Evolutionary conservation across 2,329 filamentous ascomycete genomes (phyloP).

Genomic region (Fusarium sp.): DNA sequence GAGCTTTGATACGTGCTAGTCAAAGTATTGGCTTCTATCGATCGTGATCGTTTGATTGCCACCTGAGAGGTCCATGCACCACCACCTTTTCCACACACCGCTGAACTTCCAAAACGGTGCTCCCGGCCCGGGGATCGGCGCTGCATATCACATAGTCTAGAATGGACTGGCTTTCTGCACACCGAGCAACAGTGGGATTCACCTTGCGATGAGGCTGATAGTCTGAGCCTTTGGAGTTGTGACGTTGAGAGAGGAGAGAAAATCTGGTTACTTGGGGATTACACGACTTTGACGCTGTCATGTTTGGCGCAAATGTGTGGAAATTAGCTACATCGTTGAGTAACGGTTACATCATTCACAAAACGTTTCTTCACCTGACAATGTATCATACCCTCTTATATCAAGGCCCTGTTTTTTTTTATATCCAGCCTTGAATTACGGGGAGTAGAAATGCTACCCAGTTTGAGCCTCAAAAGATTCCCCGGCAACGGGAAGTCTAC

Average conservation of each 20-base stretch:
- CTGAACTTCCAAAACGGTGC: background rate
- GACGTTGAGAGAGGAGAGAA: slow-evolving; percentile 1
- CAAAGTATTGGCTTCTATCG: background rate
- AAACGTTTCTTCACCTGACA: background rate
- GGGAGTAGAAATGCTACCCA: background rate
- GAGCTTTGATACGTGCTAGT: background rate
- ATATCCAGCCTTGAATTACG: background rate
- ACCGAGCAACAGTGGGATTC: background rate
- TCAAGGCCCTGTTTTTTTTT: background rate
- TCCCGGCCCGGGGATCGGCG: slow-evolving; percentile 24
- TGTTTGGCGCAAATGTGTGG: slow-evolving; percentile 10
- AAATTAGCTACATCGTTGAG: background rate
- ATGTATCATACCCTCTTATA: background rate
- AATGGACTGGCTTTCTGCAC: slow-evolving; percentile 12
- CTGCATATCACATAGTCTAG: background rate
- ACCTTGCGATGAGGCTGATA: slow-evolving; percentile 5
- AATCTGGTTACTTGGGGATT: background rate
- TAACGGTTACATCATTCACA: slow-evolving; percentile 25
- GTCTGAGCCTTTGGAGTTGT: slow-evolving; percentile 18
- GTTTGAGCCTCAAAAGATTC: slow-evolving; percentile 20
- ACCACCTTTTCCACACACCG: slow-evolving; percentile 16
- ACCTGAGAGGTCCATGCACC: slow-evolving; percentile 6
- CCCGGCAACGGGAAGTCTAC: slow-evolving; percentile 10
- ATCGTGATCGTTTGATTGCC: slow-evolving; percentile 15
- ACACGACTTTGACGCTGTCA: background rate